Evolutionary conservation across 495 filamentous ascomycete genomes (phyloP), one percentile per base, ranked within the genome.

Genomic region (Aspergillus asperescens): DNA sequence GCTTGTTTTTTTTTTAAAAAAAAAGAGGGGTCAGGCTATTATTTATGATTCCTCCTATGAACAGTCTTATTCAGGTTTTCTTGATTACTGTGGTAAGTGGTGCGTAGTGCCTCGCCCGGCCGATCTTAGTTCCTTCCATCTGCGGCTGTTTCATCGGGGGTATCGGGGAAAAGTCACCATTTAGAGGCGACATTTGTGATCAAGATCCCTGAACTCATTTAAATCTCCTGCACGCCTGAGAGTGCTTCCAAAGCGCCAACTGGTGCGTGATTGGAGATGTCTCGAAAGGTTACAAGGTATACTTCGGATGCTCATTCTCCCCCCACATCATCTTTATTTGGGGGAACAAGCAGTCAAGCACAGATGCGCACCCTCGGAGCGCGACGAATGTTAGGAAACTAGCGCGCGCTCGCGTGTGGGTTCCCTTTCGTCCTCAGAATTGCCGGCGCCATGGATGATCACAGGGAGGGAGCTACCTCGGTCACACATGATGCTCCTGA

Each of bases 401-500:
- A 20, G 42, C 25, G 32, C 16, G 20, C 15, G 42, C 23, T 44
- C 31, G 44, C 39, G 44, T 28, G 8, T 38, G 13, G 31, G 32
- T 32, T 45, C 46, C 41, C 24, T 31, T 28, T 28, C 15, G 49
- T 31, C 24, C 49, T 45, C 48, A 31, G 34, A 42, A 48, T 52
- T 53, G 34, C 54, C 60, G 44, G 42, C 28, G 5, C 28, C 24
- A 39, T 53, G 28, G 54, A 42, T 24, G 13, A 57, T 58, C 50
- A 48, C 39, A 37, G 50, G 32, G 31, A 37, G 47, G 32, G 29
- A 50, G 44, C 35, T 43, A 52, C 62, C 62, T 65, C 62, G 62
- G 62, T 65, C 55, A 57, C 63, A 65, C 60, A 63, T 63, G 60
- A 61, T 53, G 29, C 48, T 52, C 51, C 52, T n/a, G n/a, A n/a